Conservation (phyloP, 2,329 filamentous ascomycete genomes). For the Penicillium concentricum region DNA sequence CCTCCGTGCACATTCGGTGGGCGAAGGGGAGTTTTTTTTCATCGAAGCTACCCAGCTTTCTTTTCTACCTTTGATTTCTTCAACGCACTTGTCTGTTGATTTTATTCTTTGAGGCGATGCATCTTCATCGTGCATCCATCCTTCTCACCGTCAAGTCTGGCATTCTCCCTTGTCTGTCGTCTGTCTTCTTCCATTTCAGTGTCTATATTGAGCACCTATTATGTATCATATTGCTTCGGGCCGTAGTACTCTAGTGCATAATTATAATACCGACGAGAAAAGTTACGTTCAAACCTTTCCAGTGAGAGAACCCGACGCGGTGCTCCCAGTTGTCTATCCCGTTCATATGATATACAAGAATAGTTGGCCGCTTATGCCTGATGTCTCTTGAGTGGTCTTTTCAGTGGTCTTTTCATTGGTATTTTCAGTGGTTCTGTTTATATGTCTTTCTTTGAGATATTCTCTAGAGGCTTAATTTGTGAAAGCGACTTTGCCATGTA, state of each 20-base stretch:
- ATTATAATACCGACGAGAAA: neutral
- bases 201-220: neutral
- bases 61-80: neutral
- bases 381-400: no score
- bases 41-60: neutral
- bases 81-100: neutral
- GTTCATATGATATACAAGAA: neutral
- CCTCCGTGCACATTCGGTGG: neutral
- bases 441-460: no score
- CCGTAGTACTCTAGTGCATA: neutral
- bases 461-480: no score
- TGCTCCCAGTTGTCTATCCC: neutral
- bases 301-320: neutral
- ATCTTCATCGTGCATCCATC: neutral
- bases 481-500: no score
- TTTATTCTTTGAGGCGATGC: neutral
- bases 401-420: no score
- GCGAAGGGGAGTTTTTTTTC: neutral
- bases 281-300: neutral
- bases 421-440: no score
- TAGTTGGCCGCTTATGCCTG: no score
- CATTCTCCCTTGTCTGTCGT: neutral
- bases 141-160: neutral
- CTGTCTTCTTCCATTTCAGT: neutral
- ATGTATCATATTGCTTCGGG: neutral